phyloP scores from a whole-genome alignment of 768 basidiomycete species.

The Leccinum broughii region DNA sequence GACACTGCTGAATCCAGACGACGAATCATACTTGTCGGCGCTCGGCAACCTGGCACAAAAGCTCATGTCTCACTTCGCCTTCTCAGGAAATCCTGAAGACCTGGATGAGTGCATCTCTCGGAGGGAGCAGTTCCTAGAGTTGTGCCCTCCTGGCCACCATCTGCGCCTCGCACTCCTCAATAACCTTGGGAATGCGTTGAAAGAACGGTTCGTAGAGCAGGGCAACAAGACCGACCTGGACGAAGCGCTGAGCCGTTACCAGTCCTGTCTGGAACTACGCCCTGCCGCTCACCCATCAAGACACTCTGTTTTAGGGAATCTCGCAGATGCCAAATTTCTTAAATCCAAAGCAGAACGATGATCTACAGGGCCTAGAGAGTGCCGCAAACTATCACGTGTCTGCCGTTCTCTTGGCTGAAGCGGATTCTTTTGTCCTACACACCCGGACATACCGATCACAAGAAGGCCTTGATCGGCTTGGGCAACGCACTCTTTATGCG shows the following conservation, averaged over 20 bases:
- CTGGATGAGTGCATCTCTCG: constrained; percentile 28
- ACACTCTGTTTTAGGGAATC: too few relatives aligned
- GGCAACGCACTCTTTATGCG: constrained; percentile 14
- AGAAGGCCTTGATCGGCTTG: constrained; percentile 11
- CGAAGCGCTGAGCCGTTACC: too few relatives aligned
- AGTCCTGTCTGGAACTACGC: too few relatives aligned
- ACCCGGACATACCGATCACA: constrained; percentile 6
- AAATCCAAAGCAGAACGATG: too few relatives aligned
- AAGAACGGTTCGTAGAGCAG: too few relatives aligned
- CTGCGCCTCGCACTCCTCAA: constrained; percentile 7
- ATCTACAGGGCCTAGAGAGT: too few relatives aligned
- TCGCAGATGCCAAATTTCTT: too few relatives aligned
- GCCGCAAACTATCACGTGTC: too few relatives aligned
- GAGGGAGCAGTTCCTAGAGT: constrained; percentile 16
- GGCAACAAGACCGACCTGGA: too few relatives aligned
- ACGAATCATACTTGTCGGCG: constrained; percentile 8
- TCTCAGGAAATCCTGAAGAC: constrained; percentile 22
- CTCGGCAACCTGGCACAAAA: constrained; percentile 12
- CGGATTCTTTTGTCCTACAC: constrained; percentile 10
- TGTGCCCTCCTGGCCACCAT: constrained; percentile 25
- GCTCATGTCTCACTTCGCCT: constrained; percentile 25
- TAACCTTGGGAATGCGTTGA: too few relatives aligned
- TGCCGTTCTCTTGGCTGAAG: constrained; percentile 19
- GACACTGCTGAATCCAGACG: constrained; percentile 6
- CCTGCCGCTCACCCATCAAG: too few relatives aligned